phyloP scores from a whole-genome alignment of 495 filamentous ascomycete genomes.

The Pseudoneurospora amorphoporcata region DNA sequence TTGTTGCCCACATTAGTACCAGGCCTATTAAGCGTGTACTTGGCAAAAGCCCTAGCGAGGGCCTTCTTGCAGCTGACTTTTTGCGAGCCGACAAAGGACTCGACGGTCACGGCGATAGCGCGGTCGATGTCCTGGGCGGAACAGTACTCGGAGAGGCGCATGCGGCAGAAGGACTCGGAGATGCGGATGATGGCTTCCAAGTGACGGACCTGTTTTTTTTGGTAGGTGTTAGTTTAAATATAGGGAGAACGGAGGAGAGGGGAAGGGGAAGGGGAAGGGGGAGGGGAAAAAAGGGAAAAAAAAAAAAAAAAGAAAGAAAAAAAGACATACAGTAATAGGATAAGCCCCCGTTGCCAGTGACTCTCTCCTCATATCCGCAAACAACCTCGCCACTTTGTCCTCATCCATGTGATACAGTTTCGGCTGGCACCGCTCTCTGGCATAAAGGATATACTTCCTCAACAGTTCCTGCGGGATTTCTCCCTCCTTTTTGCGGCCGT shows the following conservation, averaged over 20 bases:
- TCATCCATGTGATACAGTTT: conserved; percentile 98
- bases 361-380: conserved; percentile 93
- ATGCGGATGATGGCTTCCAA: conserved; percentile 96
- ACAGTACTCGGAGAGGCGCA: conserved; percentile 92
- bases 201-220: conserved; percentile 67
- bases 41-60: conserved; percentile 89
- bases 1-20: conserved; percentile 6
- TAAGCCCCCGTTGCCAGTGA: conserved; percentile 88
- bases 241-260: not conserved
- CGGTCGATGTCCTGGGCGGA: conserved; percentile 84
- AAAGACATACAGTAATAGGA: conserved; percentile 78
- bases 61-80: conserved; percentile 98
- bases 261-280: not conserved
- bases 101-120: conserved; percentile 92
- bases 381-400: conserved; percentile 89
- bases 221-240: conserved; percentile 8
- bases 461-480: conserved; percentile 88
- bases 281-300: not conserved
- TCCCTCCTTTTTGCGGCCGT: conserved; percentile 50
- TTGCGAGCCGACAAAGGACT: conserved; percentile 91
- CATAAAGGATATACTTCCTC: conserved; percentile 95
- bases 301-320: not conserved
- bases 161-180: conserved; percentile 83
- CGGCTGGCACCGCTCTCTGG: conserved; percentile 78
- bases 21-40: conserved; percentile 59